Conservation (phyloP, 805 yeast species). For the Ogataea henricii region DNA sequence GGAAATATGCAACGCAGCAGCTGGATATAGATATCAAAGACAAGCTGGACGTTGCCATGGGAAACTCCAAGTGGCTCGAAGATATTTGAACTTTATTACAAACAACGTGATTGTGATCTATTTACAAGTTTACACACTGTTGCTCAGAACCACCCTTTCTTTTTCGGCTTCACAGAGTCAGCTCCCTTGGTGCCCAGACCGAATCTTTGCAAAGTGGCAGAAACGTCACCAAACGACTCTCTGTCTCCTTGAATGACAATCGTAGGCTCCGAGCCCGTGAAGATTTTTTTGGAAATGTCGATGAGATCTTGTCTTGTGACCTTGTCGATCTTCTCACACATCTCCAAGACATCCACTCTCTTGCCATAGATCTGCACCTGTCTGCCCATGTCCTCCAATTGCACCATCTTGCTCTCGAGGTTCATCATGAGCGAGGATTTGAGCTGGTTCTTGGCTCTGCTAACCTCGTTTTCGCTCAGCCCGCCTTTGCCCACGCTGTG, state of each 20-base stretch:
- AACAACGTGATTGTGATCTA: background rate
- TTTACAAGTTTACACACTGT: conserved; percentile 7
- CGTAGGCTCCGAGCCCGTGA: conserved; percentile 79
- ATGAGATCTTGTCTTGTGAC: conserved; percentile 69
- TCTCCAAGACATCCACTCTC: conserved; percentile 73
- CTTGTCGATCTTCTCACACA: conserved; percentile 73
- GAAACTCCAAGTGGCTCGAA: conserved; percentile 23
- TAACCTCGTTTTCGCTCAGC: conserved; percentile 69
- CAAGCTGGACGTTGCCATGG: conserved; percentile 6
- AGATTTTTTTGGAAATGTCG: conserved; percentile 70
- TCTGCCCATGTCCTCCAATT: conserved; percentile 92
- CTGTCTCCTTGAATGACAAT: conserved; percentile 88
- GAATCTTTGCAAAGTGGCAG: conserved; percentile 59
- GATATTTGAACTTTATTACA: conserved; percentile 2
- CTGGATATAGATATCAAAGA: conserved; percentile 7
- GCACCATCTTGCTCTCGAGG: conserved; percentile 89
- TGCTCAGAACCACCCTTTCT: conserved; percentile 25
- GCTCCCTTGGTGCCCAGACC: conserved; percentile 60
- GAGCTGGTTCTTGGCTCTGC: conserved; percentile 90
- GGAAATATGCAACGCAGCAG: background rate
- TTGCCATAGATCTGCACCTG: conserved; percentile 85
- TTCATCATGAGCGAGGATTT: conserved; percentile 88
- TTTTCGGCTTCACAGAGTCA: conserved; percentile 10
- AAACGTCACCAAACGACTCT: conserved; percentile 83
- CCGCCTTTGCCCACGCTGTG: conserved; percentile 54